Evolutionary conservation across 208 protist genomes (phyloP).

Genomic region (Acanthamoeba lenticulata): DNA sequence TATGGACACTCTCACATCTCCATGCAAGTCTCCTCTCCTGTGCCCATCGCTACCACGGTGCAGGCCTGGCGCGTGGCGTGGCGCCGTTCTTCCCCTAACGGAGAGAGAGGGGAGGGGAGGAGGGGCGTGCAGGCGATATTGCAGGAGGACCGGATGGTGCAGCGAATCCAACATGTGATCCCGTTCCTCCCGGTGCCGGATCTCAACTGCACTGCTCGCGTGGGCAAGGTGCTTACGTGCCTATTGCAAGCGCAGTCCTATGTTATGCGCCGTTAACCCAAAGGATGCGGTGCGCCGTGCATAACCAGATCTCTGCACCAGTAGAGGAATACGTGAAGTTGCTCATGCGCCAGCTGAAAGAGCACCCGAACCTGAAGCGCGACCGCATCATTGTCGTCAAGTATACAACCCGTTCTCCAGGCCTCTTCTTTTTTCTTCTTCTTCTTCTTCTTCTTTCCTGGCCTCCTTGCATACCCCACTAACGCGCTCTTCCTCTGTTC

Average conservation of each 20-base stretch:
- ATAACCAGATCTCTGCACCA: background rate
- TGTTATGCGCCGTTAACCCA: no score
- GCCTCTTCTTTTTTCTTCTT: no score
- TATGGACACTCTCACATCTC: background rate
- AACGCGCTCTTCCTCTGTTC: background rate
- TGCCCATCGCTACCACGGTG: no score
- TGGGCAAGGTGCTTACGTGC: background rate
- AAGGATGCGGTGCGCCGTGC: background rate
- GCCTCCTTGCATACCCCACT: background rate
- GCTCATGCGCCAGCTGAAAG: slow-evolving; percentile 25
- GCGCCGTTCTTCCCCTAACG: no score
- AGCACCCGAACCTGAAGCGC: background rate
- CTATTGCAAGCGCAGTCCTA: background rate
- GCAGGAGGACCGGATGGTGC: slow-evolving; percentile 13
- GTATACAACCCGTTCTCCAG: background rate
- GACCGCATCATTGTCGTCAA: background rate
- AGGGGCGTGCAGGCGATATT: slow-evolving; percentile 17
- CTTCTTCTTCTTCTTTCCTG: no score
- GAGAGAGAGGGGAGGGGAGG: no score
- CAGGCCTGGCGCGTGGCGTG: no score
- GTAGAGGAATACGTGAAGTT: background rate
- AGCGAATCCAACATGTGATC: background rate
- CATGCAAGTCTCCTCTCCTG: background rate
- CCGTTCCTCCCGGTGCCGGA: slow-evolving; percentile 3
- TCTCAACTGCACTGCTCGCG: slow-evolving; percentile 19